Evolutionary conservation across 2,329 filamentous ascomycete genomes (phyloP), one percentile per base, ranked within the genome.

Genomic region (Trichoderma atrobrunneum): DNA sequence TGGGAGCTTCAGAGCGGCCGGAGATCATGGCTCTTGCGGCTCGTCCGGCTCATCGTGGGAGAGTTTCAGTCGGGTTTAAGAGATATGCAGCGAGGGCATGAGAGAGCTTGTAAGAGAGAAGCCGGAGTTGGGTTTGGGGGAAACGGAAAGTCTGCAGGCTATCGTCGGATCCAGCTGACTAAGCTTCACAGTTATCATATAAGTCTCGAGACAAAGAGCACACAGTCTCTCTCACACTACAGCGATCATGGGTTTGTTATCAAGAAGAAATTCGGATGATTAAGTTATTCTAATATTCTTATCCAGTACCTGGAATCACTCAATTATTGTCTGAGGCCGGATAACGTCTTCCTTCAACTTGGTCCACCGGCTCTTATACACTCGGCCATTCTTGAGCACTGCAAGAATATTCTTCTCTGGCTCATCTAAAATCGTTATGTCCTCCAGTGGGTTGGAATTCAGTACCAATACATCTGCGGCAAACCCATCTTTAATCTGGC

Each of bases 301-400:
- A 2, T 3, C 43, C n/a, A 3, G 21, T 2, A 21, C 5, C 11
- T 59, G 5, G 2, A 4, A 36, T 69, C 63, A 65, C 21, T 61
- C 63, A 39, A 68, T 61, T 4, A 62, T 3, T 14, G 43, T 18
- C 59, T 16, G 60, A 21, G 24, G 12, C 7, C 11, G 59, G 14
- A 7, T 4, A 34, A 70, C 59, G 1, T 70, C 68, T 14, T 75
- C 71, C 18, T 72, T 61, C 28, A 79, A n/a, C 12, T 68, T 74
- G 26, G 66, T 70, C 78, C 78, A 79, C 11, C 77, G 74, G 21
- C 78, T 79, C n/a, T 72, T 76, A 54, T 79, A 79, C n/a, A 81
- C 77, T n/a, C 77, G 73, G 0, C 88, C 87, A 43, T 87, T 87
- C 76, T 89, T 89, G 62, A 89, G 81, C 1, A 89, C 86, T 3